These are phyloP conservation scores for Chaetomidium leptoderma DNA, from an alignment of 495 filamentous ascomycete species.

Conservation along the genomic window DNA sequence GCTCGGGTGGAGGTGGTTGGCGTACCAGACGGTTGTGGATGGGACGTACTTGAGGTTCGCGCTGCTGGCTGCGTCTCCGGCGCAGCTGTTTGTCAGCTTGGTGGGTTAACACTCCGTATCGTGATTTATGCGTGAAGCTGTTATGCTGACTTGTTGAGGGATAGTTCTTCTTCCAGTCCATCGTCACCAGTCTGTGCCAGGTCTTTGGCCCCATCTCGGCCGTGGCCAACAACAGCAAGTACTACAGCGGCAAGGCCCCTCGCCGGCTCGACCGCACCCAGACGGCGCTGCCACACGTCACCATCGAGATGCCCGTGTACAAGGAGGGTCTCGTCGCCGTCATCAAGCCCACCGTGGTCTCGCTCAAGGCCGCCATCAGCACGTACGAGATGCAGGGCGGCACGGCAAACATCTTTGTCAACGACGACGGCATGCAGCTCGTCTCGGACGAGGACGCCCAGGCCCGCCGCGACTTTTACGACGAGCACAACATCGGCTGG, in stretches of 20 bases:
- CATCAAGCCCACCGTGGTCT: constrained; percentile 64
- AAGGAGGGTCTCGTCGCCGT: constrained; percentile 63
- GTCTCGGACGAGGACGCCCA: constrained; percentile 60
- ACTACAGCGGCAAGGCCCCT: constrained; percentile 51
- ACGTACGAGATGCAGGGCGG: constrained; percentile 78
- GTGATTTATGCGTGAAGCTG: constrained; percentile 66
- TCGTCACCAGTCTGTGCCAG: constrained; percentile 68
- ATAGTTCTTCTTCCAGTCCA: constrained; percentile 80
- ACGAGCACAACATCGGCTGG: constrained; percentile 77
- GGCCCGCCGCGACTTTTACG: constrained; percentile 62
- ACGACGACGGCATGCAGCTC: constrained; percentile 74
- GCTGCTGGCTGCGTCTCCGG: constrained; percentile 58
- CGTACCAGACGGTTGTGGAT: constrained; percentile 63
- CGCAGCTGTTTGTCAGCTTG: constrained; percentile 56
- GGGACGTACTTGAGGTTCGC: constrained; percentile 56
- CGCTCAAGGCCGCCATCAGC: constrained; percentile 67
- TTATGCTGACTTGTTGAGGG: constrained; percentile 56
- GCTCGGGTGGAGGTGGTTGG: constrained; percentile 52
- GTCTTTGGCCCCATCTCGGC: constrained; percentile 65
- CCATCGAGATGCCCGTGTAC: constrained; percentile 71
- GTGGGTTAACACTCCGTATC: constrained; percentile 62
- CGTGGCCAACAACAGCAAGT: constrained; percentile 70
- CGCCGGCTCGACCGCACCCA: constrained; percentile 62
- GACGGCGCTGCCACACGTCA: constrained; percentile 62
- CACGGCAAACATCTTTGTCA: constrained; percentile 75